Base-by-base conservation (phyloP, 805 yeast species). In the baker's yeast (Saccharomyces cerevisiae) region DNA sequence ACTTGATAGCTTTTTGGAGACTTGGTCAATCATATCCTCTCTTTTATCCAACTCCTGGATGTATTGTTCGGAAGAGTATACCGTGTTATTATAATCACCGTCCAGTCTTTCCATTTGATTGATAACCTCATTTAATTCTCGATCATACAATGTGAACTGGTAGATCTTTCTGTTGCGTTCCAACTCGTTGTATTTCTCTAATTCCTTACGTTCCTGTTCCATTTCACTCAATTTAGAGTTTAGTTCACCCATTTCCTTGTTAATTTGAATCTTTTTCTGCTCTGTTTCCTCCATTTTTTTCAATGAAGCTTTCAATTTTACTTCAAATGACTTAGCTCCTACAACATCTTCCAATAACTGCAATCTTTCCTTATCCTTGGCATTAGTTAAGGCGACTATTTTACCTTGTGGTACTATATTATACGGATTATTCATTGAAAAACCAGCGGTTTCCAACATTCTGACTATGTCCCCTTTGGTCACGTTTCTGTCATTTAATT, bases 371-470 rank as follows among this genome's bases (percentile, higher is more conserved):
- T 80, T 65, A 65, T 90, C 97, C 61, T 87, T 87, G 0, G 97
- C 92, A 65, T 89, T 89, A 0, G 98, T 92, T 55, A 94, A 75
- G 0, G 87, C 78, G 0, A 96, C 86, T 61, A 94, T 89, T 61
- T 88, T 78, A 22, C 99, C 99, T 70, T 94, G 99, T 0, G 99
- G 98, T 4, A 94, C 98, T 61, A 94, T 92, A 68, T 92, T 92
- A 70, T 91, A 92, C 0, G 97, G 97, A 59, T 90, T 91, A 5
- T 89, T 82, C 57, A 87, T 79, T 0, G 96, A 87, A 65, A 94
- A 89, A 0, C 99, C 99, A 0, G 96, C 96, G 63, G 88, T 84
- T 68, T 92, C 97, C 41, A 91, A 74, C 58, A 89, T 72, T 58
- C 87, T 86, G 81, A 84, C 83, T 14, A 91, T 78, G 65, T 90